Evolutionary conservation across 192 early-diverging fungal species (phyloP).

Genomic region (Backusella westeae): DNA sequence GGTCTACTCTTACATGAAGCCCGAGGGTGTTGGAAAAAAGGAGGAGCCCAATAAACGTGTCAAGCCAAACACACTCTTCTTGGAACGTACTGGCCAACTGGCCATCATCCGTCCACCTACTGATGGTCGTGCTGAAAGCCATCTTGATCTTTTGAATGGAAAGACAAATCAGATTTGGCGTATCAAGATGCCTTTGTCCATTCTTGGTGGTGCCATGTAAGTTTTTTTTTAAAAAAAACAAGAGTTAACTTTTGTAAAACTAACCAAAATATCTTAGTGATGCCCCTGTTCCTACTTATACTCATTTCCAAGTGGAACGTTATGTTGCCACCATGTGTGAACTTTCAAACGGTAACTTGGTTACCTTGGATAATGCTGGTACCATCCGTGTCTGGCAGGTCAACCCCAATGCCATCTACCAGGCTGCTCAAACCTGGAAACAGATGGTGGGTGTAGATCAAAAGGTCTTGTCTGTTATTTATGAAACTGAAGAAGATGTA

Average conservation of each 20-base stretch:
- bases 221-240: not conserved
- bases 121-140: slow-evolving; percentile 53
- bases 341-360: slow-evolving; percentile 47
- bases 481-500: slow-evolving; percentile 47
- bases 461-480: slow-evolving; percentile 50
- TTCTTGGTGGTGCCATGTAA: slow-evolving; percentile 29
- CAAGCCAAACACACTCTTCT: slow-evolving; percentile 41
- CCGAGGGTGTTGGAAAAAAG: not conserved
- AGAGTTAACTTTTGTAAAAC: not conserved
- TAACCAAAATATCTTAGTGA: not conserved
- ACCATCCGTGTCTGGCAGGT: slow-evolving; percentile 59
- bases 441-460: slow-evolving; percentile 60
- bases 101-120: slow-evolving; percentile 30
- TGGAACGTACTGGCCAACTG: slow-evolving; percentile 48
- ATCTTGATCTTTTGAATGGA: slow-evolving; percentile 53
- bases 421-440: slow-evolving; percentile 57
- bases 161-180: slow-evolving; percentile 49
- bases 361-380: slow-evolving; percentile 61
- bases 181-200: slow-evolving; percentile 46
- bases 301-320: slow-evolving; percentile 42
- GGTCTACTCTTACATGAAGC: slow-evolving; percentile 13
- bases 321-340: slow-evolving; percentile 50
- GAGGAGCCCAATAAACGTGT: slow-evolving; percentile 24
- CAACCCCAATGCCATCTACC: slow-evolving; percentile 48
- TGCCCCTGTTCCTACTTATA: slow-evolving; percentile 37